A percentile compares a stretch with the other conserved stretches of the same genome.
Conservation (phyloP, 345 rosid species). For the Fremontodendron californicum region DNA sequence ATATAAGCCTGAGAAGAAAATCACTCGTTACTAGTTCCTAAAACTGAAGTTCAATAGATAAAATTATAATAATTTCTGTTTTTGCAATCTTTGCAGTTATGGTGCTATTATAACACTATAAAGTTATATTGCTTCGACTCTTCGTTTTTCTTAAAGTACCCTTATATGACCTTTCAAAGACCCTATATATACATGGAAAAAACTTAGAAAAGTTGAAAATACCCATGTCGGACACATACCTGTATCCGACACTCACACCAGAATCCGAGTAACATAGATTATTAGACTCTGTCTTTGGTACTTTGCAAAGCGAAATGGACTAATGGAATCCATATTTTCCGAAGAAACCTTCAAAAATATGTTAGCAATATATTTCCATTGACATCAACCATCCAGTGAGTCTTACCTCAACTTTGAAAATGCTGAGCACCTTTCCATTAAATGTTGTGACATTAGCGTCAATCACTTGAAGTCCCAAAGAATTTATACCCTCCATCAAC, state of each 20-base stretch:
- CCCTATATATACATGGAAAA: too few relatives aligned
- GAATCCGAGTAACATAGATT: not conserved
- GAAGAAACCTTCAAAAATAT: not conserved
- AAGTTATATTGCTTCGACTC: not conserved
- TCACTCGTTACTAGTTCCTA: not conserved
- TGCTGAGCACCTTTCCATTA: constrained; percentile 41
- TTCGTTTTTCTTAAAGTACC: too few relatives aligned
- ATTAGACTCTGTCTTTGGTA: not conserved
- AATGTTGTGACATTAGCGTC: constrained; percentile 69
- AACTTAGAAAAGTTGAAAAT: too few relatives aligned
- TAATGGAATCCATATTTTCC: not conserved
- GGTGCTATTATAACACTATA: not conserved
- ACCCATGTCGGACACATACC: too few relatives aligned
- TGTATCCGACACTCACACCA: too few relatives aligned
- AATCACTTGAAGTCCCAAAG: constrained; percentile 50
- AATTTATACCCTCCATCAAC: constrained; percentile 52
- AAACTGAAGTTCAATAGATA: not conserved
- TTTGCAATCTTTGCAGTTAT: not conserved
- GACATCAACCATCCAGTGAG: not conserved
- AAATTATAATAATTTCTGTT: not conserved
- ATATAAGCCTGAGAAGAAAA: not conserved
- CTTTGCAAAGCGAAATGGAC: not conserved
- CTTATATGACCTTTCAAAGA: too few relatives aligned
- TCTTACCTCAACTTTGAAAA: constrained; percentile 66
- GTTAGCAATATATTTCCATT: not conserved